A percentile compares a stretch with the other conserved stretches of the same genome.
Evolutionary conservation across 768 basidiomycete genomes (phyloP).

Genomic region (Udeniomyces megalosporus): DNA sequence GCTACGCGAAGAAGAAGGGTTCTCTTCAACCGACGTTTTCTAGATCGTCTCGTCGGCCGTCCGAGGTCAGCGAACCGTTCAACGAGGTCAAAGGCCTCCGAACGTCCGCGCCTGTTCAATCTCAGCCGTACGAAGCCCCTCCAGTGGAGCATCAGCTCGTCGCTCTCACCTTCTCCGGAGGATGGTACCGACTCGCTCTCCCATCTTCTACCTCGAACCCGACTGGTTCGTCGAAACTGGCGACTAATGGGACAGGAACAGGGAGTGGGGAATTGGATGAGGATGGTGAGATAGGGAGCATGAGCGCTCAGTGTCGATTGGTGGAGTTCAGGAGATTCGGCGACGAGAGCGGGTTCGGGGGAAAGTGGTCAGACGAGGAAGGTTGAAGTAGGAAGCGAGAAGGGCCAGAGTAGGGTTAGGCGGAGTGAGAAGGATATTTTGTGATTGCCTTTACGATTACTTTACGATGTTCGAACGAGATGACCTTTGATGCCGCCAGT

Average conservation of each 20-base stretch:
- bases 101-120: background rate
- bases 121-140: background rate
- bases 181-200: constrained; percentile 30
- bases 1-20: too few relatives aligned
- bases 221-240: background rate
- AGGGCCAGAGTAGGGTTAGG: too few relatives aligned
- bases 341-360: background rate
- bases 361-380: too few relatives aligned
- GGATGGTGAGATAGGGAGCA: background rate
- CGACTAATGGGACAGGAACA: background rate
- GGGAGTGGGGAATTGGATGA: background rate
- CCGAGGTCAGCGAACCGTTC: constrained; percentile 16
- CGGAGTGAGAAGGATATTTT: too few relatives aligned
- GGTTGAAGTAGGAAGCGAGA: too few relatives aligned
- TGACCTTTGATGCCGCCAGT: too few relatives aligned
- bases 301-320: background rate
- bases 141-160: constrained; percentile 52
- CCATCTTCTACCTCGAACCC: constrained; percentile 18
- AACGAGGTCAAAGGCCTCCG: constrained; percentile 14
- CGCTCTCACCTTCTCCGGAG: constrained; percentile 52
- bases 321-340: constrained; percentile 5
- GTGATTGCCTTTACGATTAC: too few relatives aligned
- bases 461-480: too few relatives aligned
- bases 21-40: background rate
- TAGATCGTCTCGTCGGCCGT: constrained; percentile 27